These are phyloP conservation scores for Hansenula anomala DNA, from an alignment of 1,139 yeast species.

Conservation along the genomic window DNA sequence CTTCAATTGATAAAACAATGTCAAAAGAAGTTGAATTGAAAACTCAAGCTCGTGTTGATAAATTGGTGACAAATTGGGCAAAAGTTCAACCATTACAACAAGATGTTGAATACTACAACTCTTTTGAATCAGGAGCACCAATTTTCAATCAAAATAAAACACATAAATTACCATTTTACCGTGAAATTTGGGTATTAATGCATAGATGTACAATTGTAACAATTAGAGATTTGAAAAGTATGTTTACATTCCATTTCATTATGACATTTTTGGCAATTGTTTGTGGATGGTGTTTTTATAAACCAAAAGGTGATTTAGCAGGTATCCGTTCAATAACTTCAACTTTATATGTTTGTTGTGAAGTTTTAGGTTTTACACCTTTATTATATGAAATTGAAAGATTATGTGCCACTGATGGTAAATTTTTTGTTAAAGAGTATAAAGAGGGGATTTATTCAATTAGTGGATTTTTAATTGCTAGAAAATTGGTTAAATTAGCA, in stretches of 20 bases:
- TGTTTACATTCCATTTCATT: constrained; percentile 1
- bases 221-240: constrained; percentile 40
- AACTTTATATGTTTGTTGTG: constrained; percentile 56
- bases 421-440: constrained; percentile 65
- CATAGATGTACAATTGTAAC: constrained; percentile 50
- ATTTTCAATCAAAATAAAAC: not conserved
- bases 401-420: constrained; percentile 63
- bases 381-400: constrained; percentile 71
- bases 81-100: constrained; percentile 12
- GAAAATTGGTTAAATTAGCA: constrained; percentile 61
- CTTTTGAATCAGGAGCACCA: constrained; percentile 8
- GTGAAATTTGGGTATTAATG: constrained; percentile 52
- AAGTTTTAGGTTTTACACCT: constrained; percentile 64
- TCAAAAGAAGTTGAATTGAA: constrained; percentile 34
- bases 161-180: constrained; percentile 29
- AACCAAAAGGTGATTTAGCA: constrained; percentile 54
- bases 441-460: constrained; percentile 65
- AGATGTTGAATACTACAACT: constrained; percentile 5
- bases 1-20: constrained; percentile 59
- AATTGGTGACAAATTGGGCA: constrained; percentile 49
- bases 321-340: constrained; percentile 69
- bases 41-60: constrained; percentile 39
- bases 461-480: constrained; percentile 60
- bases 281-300: constrained; percentile 74
- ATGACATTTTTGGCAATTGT: constrained; percentile 39